Evolutionary conservation across 73 alveolate genomes (phyloP).

Genomic region (Paramecium biaurelia): DNA sequence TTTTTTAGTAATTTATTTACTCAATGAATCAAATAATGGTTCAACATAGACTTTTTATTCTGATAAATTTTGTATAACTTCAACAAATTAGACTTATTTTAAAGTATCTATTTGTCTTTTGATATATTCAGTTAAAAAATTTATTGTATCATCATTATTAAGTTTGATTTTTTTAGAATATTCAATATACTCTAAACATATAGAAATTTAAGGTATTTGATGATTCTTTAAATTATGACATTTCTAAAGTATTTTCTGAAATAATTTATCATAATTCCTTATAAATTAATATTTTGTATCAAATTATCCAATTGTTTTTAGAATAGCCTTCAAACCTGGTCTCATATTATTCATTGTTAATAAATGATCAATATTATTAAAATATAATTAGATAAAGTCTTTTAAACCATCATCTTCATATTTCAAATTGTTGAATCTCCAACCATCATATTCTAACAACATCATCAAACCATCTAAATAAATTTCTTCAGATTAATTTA

Average conservation of each 20-base stretch:
- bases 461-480: background rate
- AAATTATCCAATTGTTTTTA: background rate
- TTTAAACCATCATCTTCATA: conserved; percentile 15
- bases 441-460: conserved; percentile 21
- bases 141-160: background rate
- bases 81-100: conserved; percentile 2
- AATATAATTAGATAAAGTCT: background rate
- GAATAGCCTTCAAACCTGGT: background rate
- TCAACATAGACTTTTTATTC: background rate
- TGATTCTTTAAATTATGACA: background rate
- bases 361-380: background rate
- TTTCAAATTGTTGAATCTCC: background rate
- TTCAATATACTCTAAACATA: background rate
- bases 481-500: background rate
- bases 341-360: background rate
- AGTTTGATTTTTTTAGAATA: background rate
- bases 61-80: background rate
- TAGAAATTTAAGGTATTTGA: background rate
- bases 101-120: background rate
- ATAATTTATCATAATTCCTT: background rate
- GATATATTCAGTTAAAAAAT: background rate
- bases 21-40: background rate
- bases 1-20: background rate
- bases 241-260: background rate
- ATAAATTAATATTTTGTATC: background rate